A percentile compares a stretch with the other conserved stretches of the same genome.
Conservation (phyloP, 108 stramenopile genomes). For the Skeletonema tropicum region DNA sequence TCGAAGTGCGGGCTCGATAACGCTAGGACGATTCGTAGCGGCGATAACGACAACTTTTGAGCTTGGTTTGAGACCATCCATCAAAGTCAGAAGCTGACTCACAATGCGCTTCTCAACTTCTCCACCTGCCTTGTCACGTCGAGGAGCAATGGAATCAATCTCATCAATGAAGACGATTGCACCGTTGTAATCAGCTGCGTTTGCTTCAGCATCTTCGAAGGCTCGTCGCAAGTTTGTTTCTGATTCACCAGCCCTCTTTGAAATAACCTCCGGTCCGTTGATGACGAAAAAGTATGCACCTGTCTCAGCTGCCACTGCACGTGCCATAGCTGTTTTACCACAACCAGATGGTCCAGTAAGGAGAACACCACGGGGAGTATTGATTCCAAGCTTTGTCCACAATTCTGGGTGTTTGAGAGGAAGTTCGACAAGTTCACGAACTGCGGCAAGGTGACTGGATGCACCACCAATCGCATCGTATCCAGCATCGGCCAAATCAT, state of each 20-base stretch:
- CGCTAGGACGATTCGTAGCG: slow-evolving; percentile 93
- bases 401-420: slow-evolving; percentile 97
- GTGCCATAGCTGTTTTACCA: slow-evolving; percentile 97
- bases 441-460: slow-evolving; percentile 93
- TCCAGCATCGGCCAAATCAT: slow-evolving; percentile 93
- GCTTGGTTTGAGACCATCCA: slow-evolving; percentile 92
- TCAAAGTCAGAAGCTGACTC: slow-evolving; percentile 95
- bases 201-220: slow-evolving; percentile 92
- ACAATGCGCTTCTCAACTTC: slow-evolving; percentile 96
- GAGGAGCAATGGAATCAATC: slow-evolving; percentile 98
- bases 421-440: slow-evolving; percentile 96
- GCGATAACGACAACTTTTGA: slow-evolving; percentile 96
- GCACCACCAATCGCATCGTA: slow-evolving; percentile 98
- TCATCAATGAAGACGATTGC: slow-evolving; percentile 99
- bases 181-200: slow-evolving; percentile 87
- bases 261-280: slow-evolving; percentile 98
- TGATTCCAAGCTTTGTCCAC: slow-evolving; percentile 93
- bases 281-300: slow-evolving; percentile 96
- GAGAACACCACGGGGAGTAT: slow-evolving; percentile 95
- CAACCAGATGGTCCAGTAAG: slow-evolving; percentile 97
- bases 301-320: slow-evolving; percentile 95
- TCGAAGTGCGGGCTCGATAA: slow-evolving; percentile 94
- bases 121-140: slow-evolving; percentile 94
- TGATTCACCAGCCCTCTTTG: slow-evolving; percentile 94
- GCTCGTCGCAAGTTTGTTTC: slow-evolving; percentile 89